Percentiles rank a stretch among this genome's conserved stretches.
Evolutionary conservation across 1,139 yeast genomes (phyloP).

Genomic region (Diutina pseudorugosa): DNA sequence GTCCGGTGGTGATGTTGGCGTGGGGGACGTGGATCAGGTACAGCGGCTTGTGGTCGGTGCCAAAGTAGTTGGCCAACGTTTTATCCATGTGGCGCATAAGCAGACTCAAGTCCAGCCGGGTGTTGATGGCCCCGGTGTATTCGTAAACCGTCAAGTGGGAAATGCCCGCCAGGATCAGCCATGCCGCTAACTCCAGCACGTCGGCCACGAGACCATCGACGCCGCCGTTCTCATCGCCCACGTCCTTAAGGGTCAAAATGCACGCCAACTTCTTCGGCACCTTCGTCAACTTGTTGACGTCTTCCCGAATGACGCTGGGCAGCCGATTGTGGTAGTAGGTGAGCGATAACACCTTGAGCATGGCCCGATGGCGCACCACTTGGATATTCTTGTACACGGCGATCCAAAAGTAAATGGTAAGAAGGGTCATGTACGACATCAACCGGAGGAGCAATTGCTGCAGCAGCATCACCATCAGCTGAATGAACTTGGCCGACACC

Average conservation of each 20-base stretch:
- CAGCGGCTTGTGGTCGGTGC: conserved; percentile 53
- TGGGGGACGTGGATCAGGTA: conserved; percentile 54
- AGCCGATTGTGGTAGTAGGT: conserved; percentile 74
- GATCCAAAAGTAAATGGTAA: conserved; percentile 41
- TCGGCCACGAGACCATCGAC: conserved; percentile 70
- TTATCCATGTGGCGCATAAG: conserved; percentile 47
- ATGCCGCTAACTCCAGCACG: conserved; percentile 65
- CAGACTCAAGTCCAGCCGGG: conserved; percentile 38
- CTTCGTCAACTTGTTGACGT: conserved; percentile 58
- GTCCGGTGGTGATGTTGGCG: conserved; percentile 21
- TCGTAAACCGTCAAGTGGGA: conserved; percentile 67
- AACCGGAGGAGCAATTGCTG: neutral
- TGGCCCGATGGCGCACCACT: conserved; percentile 39
- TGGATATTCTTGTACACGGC: conserved; percentile 43
- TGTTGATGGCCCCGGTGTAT: conserved; percentile 47
- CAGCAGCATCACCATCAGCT: conserved; percentile 1
- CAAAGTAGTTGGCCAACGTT: conserved; percentile 64
- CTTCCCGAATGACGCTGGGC: conserved; percentile 79
- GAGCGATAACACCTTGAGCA: conserved; percentile 47
- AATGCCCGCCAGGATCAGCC: conserved; percentile 84
- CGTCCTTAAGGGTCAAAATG: conserved; percentile 57
- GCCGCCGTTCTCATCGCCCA: conserved; percentile 82
- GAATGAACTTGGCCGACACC: neutral
- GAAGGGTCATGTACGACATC: conserved; percentile 25
- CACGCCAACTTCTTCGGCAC: conserved; percentile 70